Percentiles rank a stretch among this genome's conserved stretches.
Conservation (phyloP, 345 rosid species). For the Melaleuca alternifolia region DNA sequence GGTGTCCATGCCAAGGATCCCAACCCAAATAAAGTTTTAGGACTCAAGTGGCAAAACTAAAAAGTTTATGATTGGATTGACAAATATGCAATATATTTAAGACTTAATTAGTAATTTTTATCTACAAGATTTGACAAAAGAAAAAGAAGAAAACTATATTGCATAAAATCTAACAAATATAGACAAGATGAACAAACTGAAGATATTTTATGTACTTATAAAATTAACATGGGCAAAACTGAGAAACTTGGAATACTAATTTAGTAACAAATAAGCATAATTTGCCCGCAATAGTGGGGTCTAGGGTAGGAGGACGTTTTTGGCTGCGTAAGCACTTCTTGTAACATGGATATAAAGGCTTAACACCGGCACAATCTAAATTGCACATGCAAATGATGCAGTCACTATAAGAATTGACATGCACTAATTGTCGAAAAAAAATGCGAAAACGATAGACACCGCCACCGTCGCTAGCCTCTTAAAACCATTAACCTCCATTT, state of each 20-base stretch:
- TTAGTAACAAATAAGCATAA: neutral
- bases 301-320: neutral
- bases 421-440: neutral
- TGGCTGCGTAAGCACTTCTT: accelerated
- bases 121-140: too few relatives aligned
- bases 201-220: accelerated
- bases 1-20: too few relatives aligned
- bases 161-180: neutral
- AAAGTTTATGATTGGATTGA: too few relatives aligned
- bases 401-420: neutral
- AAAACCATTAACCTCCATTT: neutral
- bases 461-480: neutral
- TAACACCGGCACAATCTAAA: neutral
- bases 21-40: too few relatives aligned
- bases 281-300: neutral
- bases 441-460: neutral
- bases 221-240: neutral
- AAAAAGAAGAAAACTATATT: too few relatives aligned
- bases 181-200: neutral
- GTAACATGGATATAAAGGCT: neutral
- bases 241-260: neutral
- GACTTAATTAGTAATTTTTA: too few relatives aligned
- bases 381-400: neutral
- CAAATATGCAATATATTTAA: too few relatives aligned
- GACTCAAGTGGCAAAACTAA: too few relatives aligned